Conservation (phyloP, 768 basidiomycete genomes). For the Suillus decipiens region DNA sequence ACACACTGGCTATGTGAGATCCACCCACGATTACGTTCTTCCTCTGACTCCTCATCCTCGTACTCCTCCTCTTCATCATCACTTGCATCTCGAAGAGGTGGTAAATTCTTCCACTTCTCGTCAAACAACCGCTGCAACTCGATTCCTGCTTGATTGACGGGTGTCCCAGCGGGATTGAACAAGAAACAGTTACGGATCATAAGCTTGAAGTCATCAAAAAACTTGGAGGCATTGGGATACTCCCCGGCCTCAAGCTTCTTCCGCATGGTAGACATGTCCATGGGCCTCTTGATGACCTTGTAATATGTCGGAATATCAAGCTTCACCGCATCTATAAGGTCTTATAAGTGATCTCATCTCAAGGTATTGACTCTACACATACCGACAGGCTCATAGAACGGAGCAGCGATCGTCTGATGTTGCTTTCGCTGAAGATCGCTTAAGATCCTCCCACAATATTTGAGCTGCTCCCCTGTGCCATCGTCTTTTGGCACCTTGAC, state of each 20-base stretch:
- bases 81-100: conserved; percentile 53
- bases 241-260: conserved; percentile 77
- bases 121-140: conserved; percentile 88
- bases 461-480: conserved; percentile 78
- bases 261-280: conserved; percentile 91
- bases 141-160: conserved; percentile 83
- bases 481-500: conserved; percentile 61
- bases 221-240: conserved; percentile 77
- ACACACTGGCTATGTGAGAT: conserved; percentile 7
- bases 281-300: conserved; percentile 89
- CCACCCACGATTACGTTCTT: conserved; percentile 60
- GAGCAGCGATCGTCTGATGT: conserved; percentile 67
- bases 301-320: conserved; percentile 84
- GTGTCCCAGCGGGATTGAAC: conserved; percentile 89
- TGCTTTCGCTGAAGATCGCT: conserved; percentile 79
- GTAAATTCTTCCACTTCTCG: conserved; percentile 86
- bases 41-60: conserved; percentile 63
- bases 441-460: conserved; percentile 77
- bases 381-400: conserved; percentile 96
- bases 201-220: conserved; percentile 89
- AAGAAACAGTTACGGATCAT: conserved; percentile 93
- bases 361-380: conserved; percentile 34
- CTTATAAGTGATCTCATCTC: no score
- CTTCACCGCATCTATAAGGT: conserved; percentile 64
- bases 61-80: conserved; percentile 70